Percentiles rank a stretch among this genome's conserved stretches.
Evolutionary conservation across 2,329 filamentous ascomycete species (phyloP).

Genomic region (Zasmidium angulare): DNA sequence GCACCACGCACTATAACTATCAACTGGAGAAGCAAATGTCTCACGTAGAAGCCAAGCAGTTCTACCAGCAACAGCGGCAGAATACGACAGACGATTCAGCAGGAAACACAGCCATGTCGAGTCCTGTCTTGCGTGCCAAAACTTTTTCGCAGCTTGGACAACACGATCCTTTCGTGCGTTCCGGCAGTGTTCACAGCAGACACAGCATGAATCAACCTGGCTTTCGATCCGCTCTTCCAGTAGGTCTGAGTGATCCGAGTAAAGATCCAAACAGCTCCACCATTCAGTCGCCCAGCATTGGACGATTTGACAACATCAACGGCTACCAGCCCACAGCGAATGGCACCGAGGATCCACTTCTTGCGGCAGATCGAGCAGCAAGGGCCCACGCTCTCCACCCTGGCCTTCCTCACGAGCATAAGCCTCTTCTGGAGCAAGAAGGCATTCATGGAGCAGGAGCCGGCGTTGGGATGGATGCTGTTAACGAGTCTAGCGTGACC

Average conservation of each 20-base stretch:
- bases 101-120: slow-evolving; percentile 26
- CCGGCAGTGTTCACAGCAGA: slow-evolving; percentile 44
- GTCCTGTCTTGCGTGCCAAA: slow-evolving; percentile 45
- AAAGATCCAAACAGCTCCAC: slow-evolving; percentile 32
- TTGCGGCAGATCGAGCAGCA: slow-evolving; percentile 50
- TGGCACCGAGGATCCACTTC: slow-evolving; percentile 25
- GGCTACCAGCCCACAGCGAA: slow-evolving; percentile 6
- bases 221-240: slow-evolving; percentile 36
- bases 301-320: slow-evolving; percentile 29
- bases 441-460: slow-evolving; percentile 60
- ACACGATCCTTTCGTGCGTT: slow-evolving; percentile 38
- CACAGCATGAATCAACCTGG: slow-evolving; percentile 33
- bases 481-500: slow-evolving; percentile 76
- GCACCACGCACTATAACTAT: slow-evolving; percentile 89
- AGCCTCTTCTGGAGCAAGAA: slow-evolving; percentile 54
- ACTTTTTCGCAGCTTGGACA: slow-evolving; percentile 42
- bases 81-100: slow-evolving; percentile 49
- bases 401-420: slow-evolving; percentile 55
- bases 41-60: slow-evolving; percentile 90
- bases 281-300: slow-evolving; percentile 33
- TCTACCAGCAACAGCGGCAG: slow-evolving; percentile 85
- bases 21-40: slow-evolving; percentile 92
- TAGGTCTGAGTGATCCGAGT: slow-evolving; percentile 35
- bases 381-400: slow-evolving; percentile 53
- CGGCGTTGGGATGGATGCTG: slow-evolving; percentile 62